These are phyloP conservation scores for Eucalyptus viminalis DNA, from an alignment of 345 rosid genomes.

Conservation along the genomic window DNA sequence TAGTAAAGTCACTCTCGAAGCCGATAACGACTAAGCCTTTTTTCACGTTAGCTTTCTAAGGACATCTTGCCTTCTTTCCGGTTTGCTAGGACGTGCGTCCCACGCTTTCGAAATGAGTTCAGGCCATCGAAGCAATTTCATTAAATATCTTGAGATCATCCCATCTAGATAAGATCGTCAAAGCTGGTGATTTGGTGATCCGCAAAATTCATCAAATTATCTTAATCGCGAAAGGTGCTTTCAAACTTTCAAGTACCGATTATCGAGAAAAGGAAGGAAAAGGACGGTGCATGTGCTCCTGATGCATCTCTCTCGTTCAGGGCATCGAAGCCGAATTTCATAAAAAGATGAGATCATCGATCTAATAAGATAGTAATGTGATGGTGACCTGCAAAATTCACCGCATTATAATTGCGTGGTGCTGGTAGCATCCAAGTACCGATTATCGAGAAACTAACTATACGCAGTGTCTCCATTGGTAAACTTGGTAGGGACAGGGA, in stretches of 20 bases:
- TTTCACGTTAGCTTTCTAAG: background rate
- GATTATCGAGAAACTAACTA: background rate
- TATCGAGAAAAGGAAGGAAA: background rate
- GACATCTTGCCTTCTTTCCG: background rate
- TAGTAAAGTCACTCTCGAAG: background rate
- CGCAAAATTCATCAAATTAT: too few relatives aligned
- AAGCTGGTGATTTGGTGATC: too few relatives aligned
- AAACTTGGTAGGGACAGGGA: background rate
- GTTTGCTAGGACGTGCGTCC: background rate
- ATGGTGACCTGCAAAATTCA: fast-evolving
- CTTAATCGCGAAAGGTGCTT: background rate
- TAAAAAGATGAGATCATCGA: background rate
- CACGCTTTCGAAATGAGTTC: background rate
- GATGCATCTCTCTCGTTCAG: background rate
- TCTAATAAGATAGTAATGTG: background rate
- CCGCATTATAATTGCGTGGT: background rate
- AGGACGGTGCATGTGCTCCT: background rate
- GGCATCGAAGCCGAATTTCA: background rate
- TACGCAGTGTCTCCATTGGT: background rate
- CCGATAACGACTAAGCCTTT: background rate
- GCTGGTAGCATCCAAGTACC: background rate
- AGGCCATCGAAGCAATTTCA: too few relatives aligned
- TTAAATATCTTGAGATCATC: too few relatives aligned
- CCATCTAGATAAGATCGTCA: too few relatives aligned
- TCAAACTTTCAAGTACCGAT: too few relatives aligned